Base-by-base conservation (phyloP, 768 basidiomycete genomes). In the Suillus fuscotomentosus region DNA sequence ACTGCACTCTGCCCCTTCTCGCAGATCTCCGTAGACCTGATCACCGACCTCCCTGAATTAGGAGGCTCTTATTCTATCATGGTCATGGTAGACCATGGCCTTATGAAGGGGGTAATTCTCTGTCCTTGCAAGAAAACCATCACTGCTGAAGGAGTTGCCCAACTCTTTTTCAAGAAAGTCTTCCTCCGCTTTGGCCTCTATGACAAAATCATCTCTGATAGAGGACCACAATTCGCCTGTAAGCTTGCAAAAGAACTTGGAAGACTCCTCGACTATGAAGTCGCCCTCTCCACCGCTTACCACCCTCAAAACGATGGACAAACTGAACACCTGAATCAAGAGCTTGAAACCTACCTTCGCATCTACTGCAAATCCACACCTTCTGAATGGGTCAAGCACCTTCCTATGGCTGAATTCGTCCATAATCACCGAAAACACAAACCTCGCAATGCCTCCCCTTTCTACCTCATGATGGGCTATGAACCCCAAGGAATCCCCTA, bases 221-320 rank as follows among this genome's bases (percentile, higher is more conserved):
- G 24, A 42, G 71, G 71, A 6, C 64, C 70, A 0, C 60, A 69
- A 17, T 78, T 78, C 36, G 56, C 66, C 0, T 63, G 73, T 0
- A 65, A 65, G n/a, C 68, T 72, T 45, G 70, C 67, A 50, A 36
- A 62, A 57, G 66, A 67, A 3, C 61, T 78, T 27, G 27, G 27
- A 3, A 27, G 27, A 27, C 2, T 27, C 1, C 66, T 73, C 8
- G 69, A 64, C 13, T 69, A 67, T 9, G 62, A 68, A 62, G 70
- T 63, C 0, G 62, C 66, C 11, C 62, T 83, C 71, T 80, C 78
- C 0, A 77, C 76, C 0, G 68, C 79, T 0, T 82, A 74, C 61
- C 81, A 83, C 63, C 81, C 81, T 7, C 71, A 83, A 62, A 39
- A 3, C 0, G 13, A 39, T 4, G 13, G 39, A 0, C 24, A 39